phyloP scores from a whole-genome alignment of 441 rosid genomes.

The Brassica hybrid region DNA sequence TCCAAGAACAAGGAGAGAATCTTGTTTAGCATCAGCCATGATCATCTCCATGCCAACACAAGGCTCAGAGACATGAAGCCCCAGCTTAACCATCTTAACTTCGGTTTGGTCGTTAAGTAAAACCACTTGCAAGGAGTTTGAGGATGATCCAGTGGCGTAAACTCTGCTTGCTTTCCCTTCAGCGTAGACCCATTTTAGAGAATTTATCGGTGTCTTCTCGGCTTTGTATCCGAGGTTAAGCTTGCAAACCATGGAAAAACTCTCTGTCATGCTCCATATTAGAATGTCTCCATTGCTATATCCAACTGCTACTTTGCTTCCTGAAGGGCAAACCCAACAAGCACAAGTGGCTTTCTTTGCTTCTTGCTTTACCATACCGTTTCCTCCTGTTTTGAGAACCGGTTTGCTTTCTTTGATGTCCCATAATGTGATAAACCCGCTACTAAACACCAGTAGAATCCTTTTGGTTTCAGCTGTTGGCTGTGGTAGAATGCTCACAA shows the following conservation, averaged over 20 bases:
- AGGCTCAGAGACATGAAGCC: conserved; percentile 80
- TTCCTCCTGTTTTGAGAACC: conserved; percentile 65
- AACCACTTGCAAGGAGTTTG: conserved; percentile 72
- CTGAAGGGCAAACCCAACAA: conserved; percentile 86
- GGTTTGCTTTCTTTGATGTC: conserved; percentile 73
- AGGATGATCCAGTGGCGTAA: conserved; percentile 68
- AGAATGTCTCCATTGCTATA: conserved; percentile 81
- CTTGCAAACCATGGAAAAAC: conserved; percentile 59
- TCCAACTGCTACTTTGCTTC: conserved; percentile 84
- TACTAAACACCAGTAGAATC: conserved; percentile 75
- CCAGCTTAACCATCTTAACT: conserved; percentile 80
- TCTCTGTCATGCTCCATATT: conserved; percentile 67
- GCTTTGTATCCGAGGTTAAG: conserved; percentile 83
- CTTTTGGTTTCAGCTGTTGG: conserved; percentile 87
- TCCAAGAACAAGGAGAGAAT: conserved; percentile 67
- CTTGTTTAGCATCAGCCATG: conserved; percentile 61
- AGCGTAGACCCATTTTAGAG: conserved; percentile 70
- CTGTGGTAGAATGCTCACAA: conserved; percentile 67
- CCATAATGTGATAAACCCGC: conserved; percentile 76
- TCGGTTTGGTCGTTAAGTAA: conserved; percentile 80
- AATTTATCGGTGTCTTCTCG: conserved; percentile 74
- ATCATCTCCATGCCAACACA: conserved; percentile 82
- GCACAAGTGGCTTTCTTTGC: conserved; percentile 76
- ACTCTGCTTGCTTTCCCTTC: conserved; percentile 85
- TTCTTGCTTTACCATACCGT: too few relatives aligned